Percentiles rank a stretch among this genome's conserved stretches.
These are phyloP conservation scores for Talaromyces sp. DNA, from an alignment of 2,329 filamentous ascomycete species.

Conservation along the genomic window DNA sequence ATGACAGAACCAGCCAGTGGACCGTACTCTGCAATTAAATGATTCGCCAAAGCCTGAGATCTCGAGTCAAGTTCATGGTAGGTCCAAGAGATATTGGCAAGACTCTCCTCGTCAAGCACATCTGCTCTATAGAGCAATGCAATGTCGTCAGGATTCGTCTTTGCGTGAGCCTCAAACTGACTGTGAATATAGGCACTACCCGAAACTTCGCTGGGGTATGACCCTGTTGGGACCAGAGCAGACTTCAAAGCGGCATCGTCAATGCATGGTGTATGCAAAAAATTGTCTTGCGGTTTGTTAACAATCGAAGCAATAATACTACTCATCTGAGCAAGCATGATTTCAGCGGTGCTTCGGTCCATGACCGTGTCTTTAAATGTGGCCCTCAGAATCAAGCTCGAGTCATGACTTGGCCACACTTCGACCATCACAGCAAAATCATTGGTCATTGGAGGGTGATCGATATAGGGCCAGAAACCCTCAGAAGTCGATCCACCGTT, in stretches of 20 bases:
- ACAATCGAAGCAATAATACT: slow-evolving; percentile 22
- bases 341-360: slow-evolving; percentile 17
- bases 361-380: slow-evolving; percentile 22
- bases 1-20: slow-evolving; percentile 17
- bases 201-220: slow-evolving; percentile 14
- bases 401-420: slow-evolving; percentile 21
- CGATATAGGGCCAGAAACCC: slow-evolving; percentile 16
- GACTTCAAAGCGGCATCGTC: slow-evolving; percentile 11
- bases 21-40: slow-evolving; percentile 23
- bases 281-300: slow-evolving; percentile 17
- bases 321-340: slow-evolving; percentile 24
- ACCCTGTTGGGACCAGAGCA: slow-evolving; percentile 7
- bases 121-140: slow-evolving; percentile 27
- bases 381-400: slow-evolving; percentile 22
- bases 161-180: slow-evolving; percentile 25
- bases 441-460: slow-evolving; percentile 24
- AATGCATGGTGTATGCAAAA: slow-evolving; percentile 13
- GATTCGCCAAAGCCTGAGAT: slow-evolving; percentile 27
- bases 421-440: slow-evolving; percentile 30
- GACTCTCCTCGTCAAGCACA: slow-evolving; percentile 17
- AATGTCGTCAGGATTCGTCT: slow-evolving; percentile 17
- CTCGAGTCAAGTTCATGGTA: slow-evolving; percentile 32
- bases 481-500: slow-evolving; percentile 14
- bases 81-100: slow-evolving; percentile 22
- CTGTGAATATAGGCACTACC: slow-evolving; percentile 16